Evolutionary conservation across 768 basidiomycete species (phyloP).

Genomic region (Tylopilus sp.): DNA sequence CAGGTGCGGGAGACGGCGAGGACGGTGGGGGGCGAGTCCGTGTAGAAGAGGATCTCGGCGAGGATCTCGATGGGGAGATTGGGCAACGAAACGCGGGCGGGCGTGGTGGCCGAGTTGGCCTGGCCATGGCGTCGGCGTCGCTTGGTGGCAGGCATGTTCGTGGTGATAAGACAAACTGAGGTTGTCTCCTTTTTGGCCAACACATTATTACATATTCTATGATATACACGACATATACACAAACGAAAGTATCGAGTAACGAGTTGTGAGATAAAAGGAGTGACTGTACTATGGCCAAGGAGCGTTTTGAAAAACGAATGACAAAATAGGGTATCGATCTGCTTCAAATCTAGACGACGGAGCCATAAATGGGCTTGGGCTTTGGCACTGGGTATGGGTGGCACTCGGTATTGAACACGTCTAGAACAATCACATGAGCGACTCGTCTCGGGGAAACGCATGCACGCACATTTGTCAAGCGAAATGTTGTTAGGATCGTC

Average conservation of each 20-base stretch:
- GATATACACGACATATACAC: no score
- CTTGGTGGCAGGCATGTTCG: constrained; percentile 4
- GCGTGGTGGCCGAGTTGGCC: background rate
- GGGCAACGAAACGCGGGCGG: constrained; percentile 7
- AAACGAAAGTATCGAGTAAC: no score
- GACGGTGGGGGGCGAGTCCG: constrained; percentile 51
- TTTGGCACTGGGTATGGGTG: constrained; percentile 64
- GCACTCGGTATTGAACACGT: constrained; percentile 70
- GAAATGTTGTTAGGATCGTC: constrained; percentile 65
- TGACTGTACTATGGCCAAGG: no score
- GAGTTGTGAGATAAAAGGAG: no score
- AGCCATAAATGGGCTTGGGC: constrained; percentile 36
- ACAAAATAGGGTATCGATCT: no score
- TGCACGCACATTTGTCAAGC: constrained; percentile 53
- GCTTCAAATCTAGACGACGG: background rate
- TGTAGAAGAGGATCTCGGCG: constrained; percentile 55
- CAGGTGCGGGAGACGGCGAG: constrained; percentile 58
- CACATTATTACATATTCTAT: no score
- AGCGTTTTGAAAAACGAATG: no score
- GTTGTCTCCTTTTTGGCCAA: background rate
- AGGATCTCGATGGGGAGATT: constrained; percentile 60
- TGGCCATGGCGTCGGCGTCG: background rate
- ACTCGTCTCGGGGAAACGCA: background rate
- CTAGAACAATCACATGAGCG: constrained; percentile 26
- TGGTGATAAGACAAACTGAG: background rate